Base-by-base conservation (phyloP, 257 asterid species). In the Euphrasia confusa region DNA sequence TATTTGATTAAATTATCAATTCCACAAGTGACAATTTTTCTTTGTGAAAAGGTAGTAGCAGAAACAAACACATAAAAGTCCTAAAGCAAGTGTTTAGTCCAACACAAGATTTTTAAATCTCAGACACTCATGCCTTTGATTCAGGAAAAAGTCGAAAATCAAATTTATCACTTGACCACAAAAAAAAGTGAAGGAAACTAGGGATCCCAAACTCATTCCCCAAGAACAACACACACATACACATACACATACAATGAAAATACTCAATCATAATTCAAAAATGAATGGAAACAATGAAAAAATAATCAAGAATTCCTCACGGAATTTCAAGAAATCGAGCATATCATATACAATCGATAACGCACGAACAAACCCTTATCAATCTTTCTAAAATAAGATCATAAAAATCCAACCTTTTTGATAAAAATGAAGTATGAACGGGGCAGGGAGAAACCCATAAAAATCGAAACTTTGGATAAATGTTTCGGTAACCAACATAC, bases 11-110 rank as follows among this genome's bases (percentile, higher is more conserved):
- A 40, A 48, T 49, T 53, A 53, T 33, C 27, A 66, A 59, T 66
- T 40, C 69, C 58, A 54, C 52, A 58, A 64, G 71, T 58, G 77
- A 58, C 71, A 64, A 68, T 78, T 0, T 21, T 21, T 21, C 80
- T 72, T 66, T 61, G 35, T 30, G 14, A 59, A 57, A 75, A 72
- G 74, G 62, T 24, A 61, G 42, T 8, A 7, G 30, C 7, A 0
- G 30, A 3, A 72, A 12, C 52, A 42, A 66, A 60, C 48, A 66
- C 60, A 55, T 54, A 15, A 59, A 68, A 68, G 71, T 72, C 69
- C 64, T 58, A 68, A 71, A 71, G 65, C 66, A 35, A 54, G 48
- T 59, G 57, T 60, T 45, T 54, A 62, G 49, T 61, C 53, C 67
- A 68, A 47, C 56, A 55, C 70, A 64, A 64, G 59, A 64, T 63